Conservation (phyloP, 768 basidiomycete species). For the Boletus insuetus region DNA sequence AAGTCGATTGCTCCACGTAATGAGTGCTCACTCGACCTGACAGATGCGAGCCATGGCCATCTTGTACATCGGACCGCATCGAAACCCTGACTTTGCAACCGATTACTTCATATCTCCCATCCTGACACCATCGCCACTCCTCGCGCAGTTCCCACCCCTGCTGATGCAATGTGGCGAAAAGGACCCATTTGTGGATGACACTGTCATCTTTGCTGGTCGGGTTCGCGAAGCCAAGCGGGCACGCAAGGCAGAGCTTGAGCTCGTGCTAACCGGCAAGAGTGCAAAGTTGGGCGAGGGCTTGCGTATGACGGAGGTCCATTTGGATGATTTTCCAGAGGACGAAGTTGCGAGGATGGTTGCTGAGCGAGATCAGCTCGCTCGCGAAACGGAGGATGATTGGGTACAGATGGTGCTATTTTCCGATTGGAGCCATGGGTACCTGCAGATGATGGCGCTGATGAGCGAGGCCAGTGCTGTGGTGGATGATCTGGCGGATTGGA, state of each 20-base stretch:
- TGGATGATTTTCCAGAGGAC: slow-evolving; percentile 25
- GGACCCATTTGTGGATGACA: slow-evolving; percentile 95
- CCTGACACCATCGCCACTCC: slow-evolving; percentile 74
- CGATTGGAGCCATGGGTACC: slow-evolving; percentile 96
- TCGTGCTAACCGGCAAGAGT: slow-evolving; percentile 57
- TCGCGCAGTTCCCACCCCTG: slow-evolving; percentile 92
- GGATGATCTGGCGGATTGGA: slow-evolving; percentile 88
- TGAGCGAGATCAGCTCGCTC: slow-evolving; percentile 58
- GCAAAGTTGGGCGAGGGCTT: slow-evolving; percentile 60
- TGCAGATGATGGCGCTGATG: slow-evolving; percentile 92
- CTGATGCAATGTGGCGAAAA: slow-evolving; percentile 96
- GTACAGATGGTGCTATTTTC: slow-evolving; percentile 90
- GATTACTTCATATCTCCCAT: slow-evolving; percentile 98
- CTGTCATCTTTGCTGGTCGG: slow-evolving; percentile 92
- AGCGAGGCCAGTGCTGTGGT: slow-evolving; percentile 76
- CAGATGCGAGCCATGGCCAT: slow-evolving; percentile 99
- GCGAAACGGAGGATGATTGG: slow-evolving; percentile 90
- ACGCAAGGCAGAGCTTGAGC: slow-evolving; percentile 69
- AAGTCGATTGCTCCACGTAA: not conserved
- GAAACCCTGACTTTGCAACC: slow-evolving; percentile 89
- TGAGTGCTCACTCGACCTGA: slow-evolving; percentile 9
- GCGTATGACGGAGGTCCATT: slow-evolving; percentile 53
- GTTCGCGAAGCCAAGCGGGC: slow-evolving; percentile 93
- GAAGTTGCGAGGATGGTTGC: slow-evolving; percentile 44
- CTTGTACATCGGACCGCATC: slow-evolving; percentile 90